phyloP scores from a whole-genome alignment of 768 basidiomycete species.

The Rhizopogon salebrosus region DNA sequence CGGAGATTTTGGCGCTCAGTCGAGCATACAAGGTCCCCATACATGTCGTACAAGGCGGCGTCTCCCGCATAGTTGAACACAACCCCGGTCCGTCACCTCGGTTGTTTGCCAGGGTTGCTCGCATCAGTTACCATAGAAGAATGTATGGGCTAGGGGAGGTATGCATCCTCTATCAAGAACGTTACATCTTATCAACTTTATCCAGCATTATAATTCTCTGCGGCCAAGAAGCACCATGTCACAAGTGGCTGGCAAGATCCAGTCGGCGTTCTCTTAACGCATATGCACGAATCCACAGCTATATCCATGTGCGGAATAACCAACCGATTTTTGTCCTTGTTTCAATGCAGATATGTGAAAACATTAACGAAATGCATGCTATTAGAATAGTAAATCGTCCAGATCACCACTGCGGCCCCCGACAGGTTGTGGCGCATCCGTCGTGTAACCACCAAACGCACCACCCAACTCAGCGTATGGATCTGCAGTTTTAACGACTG shows the following conservation, averaged over 20 bases:
- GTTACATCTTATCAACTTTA: constrained; percentile 5
- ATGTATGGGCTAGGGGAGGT: constrained; percentile 98
- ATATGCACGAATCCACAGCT: neutral
- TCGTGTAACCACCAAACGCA: constrained; percentile 69
- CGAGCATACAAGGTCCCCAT: constrained; percentile 79
- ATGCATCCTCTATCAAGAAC: constrained; percentile 20
- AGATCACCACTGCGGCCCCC: constrained; percentile 42
- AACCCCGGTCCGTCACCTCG: constrained; percentile 41
- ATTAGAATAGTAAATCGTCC: constrained; percentile 66
- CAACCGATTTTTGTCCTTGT: constrained; percentile 1
- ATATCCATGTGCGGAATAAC: neutral
- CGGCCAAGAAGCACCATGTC: constrained; percentile 42
- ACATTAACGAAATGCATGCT: neutral
- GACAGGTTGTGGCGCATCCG: constrained; percentile 70
- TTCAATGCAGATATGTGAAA: neutral
- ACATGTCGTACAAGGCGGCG: constrained; percentile 82
- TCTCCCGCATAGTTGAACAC: constrained; percentile 82
- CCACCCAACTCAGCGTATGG: constrained; percentile 82
- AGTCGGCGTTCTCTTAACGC: constrained; percentile 23
- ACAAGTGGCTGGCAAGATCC: constrained; percentile 26
- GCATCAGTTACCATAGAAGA: constrained; percentile 88
- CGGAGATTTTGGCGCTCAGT: constrained; percentile 89
- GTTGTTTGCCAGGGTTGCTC: constrained; percentile 38
- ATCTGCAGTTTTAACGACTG: constrained; percentile 36
- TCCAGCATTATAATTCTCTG: constrained; percentile 85